Percentiles rank a stretch among this genome's conserved stretches.
Evolutionary conservation across 768 basidiomycete genomes (phyloP).

Genomic region (Phaeotremella fagi): DNA sequence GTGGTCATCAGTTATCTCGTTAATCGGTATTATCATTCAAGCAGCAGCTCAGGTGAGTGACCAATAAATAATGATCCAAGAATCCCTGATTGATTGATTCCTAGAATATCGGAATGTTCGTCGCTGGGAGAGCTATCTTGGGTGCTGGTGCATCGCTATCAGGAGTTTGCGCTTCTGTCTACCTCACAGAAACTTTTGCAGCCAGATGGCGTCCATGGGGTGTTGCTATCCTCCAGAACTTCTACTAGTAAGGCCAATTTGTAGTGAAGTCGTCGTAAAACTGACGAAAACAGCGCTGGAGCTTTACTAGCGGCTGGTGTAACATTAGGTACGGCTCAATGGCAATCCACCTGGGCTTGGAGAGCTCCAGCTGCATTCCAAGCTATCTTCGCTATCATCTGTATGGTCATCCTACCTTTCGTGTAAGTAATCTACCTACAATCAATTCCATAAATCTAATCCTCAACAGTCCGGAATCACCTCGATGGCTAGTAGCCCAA

Average conservation of each 20-base stretch:
- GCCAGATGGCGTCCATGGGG: constrained; percentile 13
- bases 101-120: constrained; percentile 18
- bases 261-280: background rate
- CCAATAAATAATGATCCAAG: too few relatives aligned
- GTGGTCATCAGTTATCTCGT: background rate
- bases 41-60: constrained; percentile 8
- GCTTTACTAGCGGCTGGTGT: constrained; percentile 14
- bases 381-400: constrained; percentile 10
- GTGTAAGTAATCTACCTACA: constrained; percentile 7
- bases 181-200: constrained; percentile 16
- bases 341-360: constrained; percentile 20
- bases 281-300: background rate
- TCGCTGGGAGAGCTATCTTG: constrained; percentile 5
- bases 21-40: constrained; percentile 15
- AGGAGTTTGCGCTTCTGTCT: constrained; percentile 6
- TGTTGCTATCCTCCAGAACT: constrained; percentile 8
- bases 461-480: constrained; percentile 12
- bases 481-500: constrained; percentile 12
- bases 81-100: too few relatives aligned
- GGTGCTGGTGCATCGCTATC: background rate
- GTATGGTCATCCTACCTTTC: constrained; percentile 19
- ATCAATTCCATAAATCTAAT: background rate
- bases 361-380: constrained; percentile 10
- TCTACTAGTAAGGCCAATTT: constrained; percentile 13
- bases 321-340: constrained; percentile 12